Evolutionary conservation across 2,329 filamentous ascomycete genomes (phyloP).

Genomic region (Hymenoscyphus linearis): DNA sequence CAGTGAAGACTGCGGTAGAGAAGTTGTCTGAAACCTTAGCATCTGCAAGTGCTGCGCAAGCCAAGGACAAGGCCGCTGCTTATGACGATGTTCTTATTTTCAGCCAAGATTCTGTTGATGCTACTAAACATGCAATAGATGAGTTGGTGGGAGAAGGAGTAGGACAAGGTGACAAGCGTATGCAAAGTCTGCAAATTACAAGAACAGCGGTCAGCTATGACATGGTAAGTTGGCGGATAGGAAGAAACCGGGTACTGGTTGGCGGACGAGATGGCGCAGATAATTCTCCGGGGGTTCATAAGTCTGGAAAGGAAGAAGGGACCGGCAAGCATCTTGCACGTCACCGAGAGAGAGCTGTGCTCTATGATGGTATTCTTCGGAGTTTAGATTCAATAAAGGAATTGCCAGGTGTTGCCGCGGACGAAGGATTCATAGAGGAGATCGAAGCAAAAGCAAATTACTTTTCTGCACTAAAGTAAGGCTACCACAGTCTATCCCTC

Average conservation of each 20-base stretch:
- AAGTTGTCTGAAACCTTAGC: constrained; percentile 45
- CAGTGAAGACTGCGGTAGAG: constrained; percentile 53
- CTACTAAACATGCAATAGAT: constrained; percentile 87
- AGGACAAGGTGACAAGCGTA: constrained; percentile 73
- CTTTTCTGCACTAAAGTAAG: constrained; percentile 82
- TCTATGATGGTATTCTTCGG: constrained; percentile 88
- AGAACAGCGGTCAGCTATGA: constrained; percentile 91
- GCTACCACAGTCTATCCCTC: constrained; percentile 11
- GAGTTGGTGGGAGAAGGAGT: constrained; percentile 81
- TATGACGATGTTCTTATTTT: constrained; percentile 89
- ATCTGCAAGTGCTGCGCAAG: constrained; percentile 40
- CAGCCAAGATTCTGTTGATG: constrained; percentile 90
- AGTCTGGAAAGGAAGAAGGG: constrained; percentile 57
- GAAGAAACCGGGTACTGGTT: constrained; percentile 82
- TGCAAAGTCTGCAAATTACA: constrained; percentile 91
- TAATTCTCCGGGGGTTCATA: constrained; percentile 42
- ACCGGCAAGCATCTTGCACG: constrained; percentile 71
- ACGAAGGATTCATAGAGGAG: constrained; percentile 68
- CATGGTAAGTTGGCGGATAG: constrained; percentile 90
- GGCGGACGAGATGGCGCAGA: constrained; percentile 75
- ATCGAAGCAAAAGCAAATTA: constrained; percentile 75
- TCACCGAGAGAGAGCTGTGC: constrained; percentile 77
- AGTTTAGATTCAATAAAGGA: constrained; percentile 88
- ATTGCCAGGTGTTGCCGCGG: constrained; percentile 82
- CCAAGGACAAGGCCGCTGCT: constrained; percentile 69